Evolutionary conservation across 805 yeast genomes (phyloP), one percentile per base, ranked within the genome.

Genomic region (Saccharomycopsis javanensis): DNA sequence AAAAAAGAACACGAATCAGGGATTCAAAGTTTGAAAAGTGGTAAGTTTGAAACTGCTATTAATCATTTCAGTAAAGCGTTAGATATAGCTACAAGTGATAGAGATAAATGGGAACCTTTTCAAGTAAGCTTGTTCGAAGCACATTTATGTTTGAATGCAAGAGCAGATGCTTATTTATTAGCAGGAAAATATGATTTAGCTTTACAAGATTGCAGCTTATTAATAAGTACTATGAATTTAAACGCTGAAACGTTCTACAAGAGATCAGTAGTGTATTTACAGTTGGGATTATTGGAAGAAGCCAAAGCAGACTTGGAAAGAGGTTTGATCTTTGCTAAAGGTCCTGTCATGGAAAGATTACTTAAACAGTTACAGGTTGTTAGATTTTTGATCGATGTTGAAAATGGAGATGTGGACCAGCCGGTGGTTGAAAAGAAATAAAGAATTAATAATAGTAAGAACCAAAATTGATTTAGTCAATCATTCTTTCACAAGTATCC

Each of bases 61-160:
- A 83, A 82, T 64, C 85, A 82, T 63, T 79, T 84, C 63, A 67
- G 80, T 6, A 71, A 85, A 46, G 92, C 88, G 3, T 73, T 86
- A 35, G 88, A 85, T 56, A 42, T 42, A 20, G 78, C 85, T 77
- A 80, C 85, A 15, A 68, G 75, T 51, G 82, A 85, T 63, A 77
- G 94, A 69, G 79, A 84, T 46, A 83, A 84, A 66, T 85, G 84
- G 72, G 94, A 86, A 66, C 74, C 85, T 4, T 86, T 86, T 68
- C 89, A 81, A 60, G 76, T 85, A 15, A 85, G 87, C 28, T 68
- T 86, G 53, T 86, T 82, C 67, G 94, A 86, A 67, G 69, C 85
- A 53, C 76, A 80, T 48, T 76, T 82, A 63, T 79, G 86, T 66
- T 69, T 86, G 55, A 82, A 83, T 75, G 82, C 86, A 54, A 75